Base-by-base conservation (phyloP, 176 grass and related monocot species). In the Triticum urartu region DNA sequence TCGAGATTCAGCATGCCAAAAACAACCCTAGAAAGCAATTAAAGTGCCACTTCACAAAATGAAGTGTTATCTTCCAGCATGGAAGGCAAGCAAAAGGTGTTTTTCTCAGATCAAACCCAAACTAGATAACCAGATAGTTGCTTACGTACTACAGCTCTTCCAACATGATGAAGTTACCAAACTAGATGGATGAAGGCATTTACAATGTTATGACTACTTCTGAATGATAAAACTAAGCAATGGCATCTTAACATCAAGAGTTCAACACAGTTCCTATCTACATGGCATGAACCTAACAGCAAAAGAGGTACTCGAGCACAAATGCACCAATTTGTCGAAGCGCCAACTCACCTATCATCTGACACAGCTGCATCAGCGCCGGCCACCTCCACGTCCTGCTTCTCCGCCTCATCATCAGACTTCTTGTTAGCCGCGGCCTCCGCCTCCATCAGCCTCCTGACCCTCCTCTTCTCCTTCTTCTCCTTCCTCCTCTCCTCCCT, bases 401-500 rank as follows among this genome's bases (percentile, higher is more conserved):
- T 47, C 25, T 20, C 78, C 42, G 4, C n/a, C 58, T 18, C 80
- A 13, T 7, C 40, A 7, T 47, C 64, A 10, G 26, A 11, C 36
- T 68, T 68, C 9, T 66, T 52, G 30, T 59, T 48, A 72, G 81
- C 85, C 52, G 79, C 54, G 0, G 69, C 59, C 85, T 74, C 76
- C 24, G 82, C 63, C 77, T 90, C 79, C 84, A 47, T 72, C 59
- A 81, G 10, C 15, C 75, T 86, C 68, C 89, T 82, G 39, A 89
- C 89, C 85, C 85, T 91, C 74, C 87, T 85, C 64, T 86, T 93
- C 89, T 83, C 87, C 70, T 79, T 91, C 79, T 91, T 96, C 81
- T 85, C 34, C 63, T 94, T 86, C 83, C 26, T 84, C 81, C 60
- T 94, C 73, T 86, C 85, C 73, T 81, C 77, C 47, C 91, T 91